These are phyloP conservation scores for Podila clonocystis DNA, from an alignment of 192 early-diverging fungal genomes.

Conservation along the genomic window DNA sequence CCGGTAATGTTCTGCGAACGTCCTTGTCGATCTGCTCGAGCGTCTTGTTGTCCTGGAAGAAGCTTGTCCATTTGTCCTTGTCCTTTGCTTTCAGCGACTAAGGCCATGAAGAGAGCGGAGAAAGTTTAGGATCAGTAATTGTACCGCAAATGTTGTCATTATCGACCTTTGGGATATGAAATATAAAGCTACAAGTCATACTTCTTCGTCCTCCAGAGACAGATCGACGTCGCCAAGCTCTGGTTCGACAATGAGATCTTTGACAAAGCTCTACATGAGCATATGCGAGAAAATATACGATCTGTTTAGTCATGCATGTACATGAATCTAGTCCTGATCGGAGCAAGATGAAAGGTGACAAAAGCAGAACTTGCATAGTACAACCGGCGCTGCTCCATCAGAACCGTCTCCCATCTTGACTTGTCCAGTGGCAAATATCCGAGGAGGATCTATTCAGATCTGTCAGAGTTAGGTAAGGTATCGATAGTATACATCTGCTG, in stretches of 20 bases:
- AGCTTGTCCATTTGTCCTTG: conserved; percentile 65
- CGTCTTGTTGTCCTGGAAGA: conserved; percentile 67
- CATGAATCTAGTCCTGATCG: neutral
- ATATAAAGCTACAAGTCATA: conserved; percentile 49
- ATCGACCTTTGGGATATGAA: neutral
- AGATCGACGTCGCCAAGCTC: conserved; percentile 44
- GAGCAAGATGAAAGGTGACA: neutral
- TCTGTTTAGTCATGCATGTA: neutral
- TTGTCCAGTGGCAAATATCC: conserved; percentile 76
- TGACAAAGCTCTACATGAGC: conserved; percentile 60
- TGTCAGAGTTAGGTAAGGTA: neutral
- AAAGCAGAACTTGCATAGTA: conserved; percentile 67
- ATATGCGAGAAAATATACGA: neutral
- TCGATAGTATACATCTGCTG: neutral
- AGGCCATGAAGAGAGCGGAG: neutral
- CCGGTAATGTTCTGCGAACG: conserved; percentile 76
- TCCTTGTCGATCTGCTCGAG: conserved; percentile 84
- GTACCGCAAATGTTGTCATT: neutral
- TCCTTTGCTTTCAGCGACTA: conserved; percentile 51
- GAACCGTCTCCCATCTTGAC: conserved; percentile 60
- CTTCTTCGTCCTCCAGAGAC: conserved; percentile 46
- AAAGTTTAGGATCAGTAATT: neutral
- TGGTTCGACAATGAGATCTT: conserved; percentile 71
- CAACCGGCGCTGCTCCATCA: conserved; percentile 57
- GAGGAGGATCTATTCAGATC: conserved; percentile 55